Evolutionary conservation across 768 basidiomycete species (phyloP), one percentile per base, ranked within the genome.

Genomic region (Mycena leptocephala): DNA sequence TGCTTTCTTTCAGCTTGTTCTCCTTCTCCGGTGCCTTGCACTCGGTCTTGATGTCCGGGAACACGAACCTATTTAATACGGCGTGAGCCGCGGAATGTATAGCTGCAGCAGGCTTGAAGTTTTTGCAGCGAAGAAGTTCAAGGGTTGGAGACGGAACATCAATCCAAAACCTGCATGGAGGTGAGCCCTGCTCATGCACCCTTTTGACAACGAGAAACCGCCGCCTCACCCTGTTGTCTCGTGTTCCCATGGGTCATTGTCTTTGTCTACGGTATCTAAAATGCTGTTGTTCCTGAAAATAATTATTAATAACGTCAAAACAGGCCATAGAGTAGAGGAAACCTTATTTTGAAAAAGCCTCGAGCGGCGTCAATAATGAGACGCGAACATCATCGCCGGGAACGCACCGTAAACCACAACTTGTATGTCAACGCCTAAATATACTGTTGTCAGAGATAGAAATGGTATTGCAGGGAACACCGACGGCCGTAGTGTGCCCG

Each of bases 1-100:
- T 80, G 0, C 93, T 90, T 68, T 88, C 87, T 5, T 83, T 78
- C 18, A 84, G 81, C 70, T 88, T 91, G 82, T 92, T 92, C 84
- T 95, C 95, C 81, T 95, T 96, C 81, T 94, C 92, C 5, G 91
- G 85, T 0, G 91, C 91, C 82, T 95, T 96, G 86, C 97, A 97
- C 81, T 97, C 97, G 3, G 96, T 97, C 73, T 87, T 89, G 39
- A 97, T 82, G 71, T 96, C 95, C 35, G 88, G 89, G 76, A 97
- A 85, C 6, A 91, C 86, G 78, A 96, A 96, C 51, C 91, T 90
- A 79, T 96, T 96, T 76, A 97, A 84, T 79, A 97, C 89, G 0
- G 95, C 95, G 81, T 98, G 97, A 78, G 93, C 89, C 3, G 96
- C 96, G 6, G 95, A 90, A 80, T 98, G 96, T 61, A 97, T 96